Conservation (phyloP, 257 asterid species). For the Nicotiana undulata region DNA sequence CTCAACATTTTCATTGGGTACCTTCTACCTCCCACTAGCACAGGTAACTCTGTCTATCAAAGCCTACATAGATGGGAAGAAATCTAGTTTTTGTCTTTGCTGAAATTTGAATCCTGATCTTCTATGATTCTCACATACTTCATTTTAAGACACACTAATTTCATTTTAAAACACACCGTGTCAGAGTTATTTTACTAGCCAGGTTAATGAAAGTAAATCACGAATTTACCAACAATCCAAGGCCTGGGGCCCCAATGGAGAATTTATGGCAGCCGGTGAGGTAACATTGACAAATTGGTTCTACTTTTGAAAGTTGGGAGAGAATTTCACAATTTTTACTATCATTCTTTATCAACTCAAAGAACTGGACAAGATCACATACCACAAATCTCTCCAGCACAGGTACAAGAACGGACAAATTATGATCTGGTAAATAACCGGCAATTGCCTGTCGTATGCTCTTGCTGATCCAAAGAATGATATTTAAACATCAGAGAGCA, state of each 20-base stretch:
- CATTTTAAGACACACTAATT: not conserved
- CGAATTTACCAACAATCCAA: not conserved
- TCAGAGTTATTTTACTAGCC: not conserved
- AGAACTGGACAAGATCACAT: slow-evolving; percentile 21
- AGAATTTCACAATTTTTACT: not conserved
- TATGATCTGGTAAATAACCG: slow-evolving; percentile 60
- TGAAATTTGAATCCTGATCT: not conserved
- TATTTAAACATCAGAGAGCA: slow-evolving; percentile 6
- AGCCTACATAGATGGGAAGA: not conserved
- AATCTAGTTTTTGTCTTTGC: not conserved
- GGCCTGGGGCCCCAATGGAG: not conserved
- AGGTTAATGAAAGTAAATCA: not conserved
- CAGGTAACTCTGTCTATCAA: too few relatives aligned
- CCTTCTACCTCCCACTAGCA: too few relatives aligned
- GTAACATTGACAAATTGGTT: not conserved
- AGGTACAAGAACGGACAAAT: slow-evolving; percentile 64
- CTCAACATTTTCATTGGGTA: too few relatives aligned
- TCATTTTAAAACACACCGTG: not conserved
- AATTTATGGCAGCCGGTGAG: not conserved
- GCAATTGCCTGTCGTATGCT: slow-evolving; percentile 53
- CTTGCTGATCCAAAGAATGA: slow-evolving; percentile 40
- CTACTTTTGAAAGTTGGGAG: not conserved
- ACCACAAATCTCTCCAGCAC: slow-evolving; percentile 98
- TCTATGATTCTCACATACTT: not conserved
- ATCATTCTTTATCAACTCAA: not conserved